Evolutionary conservation across 352 stramenopile species (phyloP), one percentile per base, ranked within the genome.

Genomic region (Pythium brachiatum): DNA sequence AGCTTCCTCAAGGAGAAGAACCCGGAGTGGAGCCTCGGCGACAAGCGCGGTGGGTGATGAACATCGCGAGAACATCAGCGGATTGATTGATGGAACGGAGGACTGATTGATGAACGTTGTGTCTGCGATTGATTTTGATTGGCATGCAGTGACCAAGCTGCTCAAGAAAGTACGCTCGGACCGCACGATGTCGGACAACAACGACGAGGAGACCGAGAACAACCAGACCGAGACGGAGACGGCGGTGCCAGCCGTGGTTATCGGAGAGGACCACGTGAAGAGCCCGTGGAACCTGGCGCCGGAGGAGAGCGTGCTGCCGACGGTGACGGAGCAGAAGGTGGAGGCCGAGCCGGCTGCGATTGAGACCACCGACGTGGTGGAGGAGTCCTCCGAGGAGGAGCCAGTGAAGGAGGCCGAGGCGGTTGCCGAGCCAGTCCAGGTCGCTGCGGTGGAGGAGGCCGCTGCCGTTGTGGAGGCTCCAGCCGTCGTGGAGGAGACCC

Each of bases 91-190:
- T 44, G 38, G 38, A 44, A 44, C 3, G 1, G 16, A 18, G 23
- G 38, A 44, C 18, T 44, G 38, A 44, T 44, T 44, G 38, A 44
- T 44, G 38, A 23, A 41, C 34, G 12, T 41, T 11, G 15, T 44
- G 29, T 41, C 31, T 48, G 36, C 25, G 13, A 25, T 38, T 57
- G 38, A 54, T 53, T 21, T 55, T 60, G 57, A n/a, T n/a, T 72
- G 73, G 62, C 69, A 75, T 46, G 48, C 72, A 86, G 83, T 90
- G 57, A 83, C 70, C 59, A 89, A 90, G 68, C 69, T 90, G 27
- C 63, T 88, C 21, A 86, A 89, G 68, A 89, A 90, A 66, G 77
- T 86, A 62, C 82, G 79, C 48, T 84, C 69, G 50, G 61, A 63
- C 34, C 53, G 61, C 32, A 7, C 44, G 27, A 36, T 56, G 39